Conservation (phyloP, 2,329 filamentous ascomycete species). For the Botrytis cinerea region DNA sequence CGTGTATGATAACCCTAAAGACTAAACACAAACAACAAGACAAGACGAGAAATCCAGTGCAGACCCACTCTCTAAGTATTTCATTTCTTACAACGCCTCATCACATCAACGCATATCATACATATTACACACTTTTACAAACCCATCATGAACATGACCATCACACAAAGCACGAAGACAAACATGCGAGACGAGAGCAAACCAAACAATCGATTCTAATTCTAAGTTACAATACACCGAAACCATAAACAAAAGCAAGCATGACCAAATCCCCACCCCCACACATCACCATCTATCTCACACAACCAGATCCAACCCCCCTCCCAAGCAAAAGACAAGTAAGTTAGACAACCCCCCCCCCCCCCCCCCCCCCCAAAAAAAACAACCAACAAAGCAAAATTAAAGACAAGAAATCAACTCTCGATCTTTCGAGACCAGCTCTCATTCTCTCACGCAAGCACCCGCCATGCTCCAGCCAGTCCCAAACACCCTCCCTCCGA, state of each 20-base stretch:
- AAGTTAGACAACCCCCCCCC: neutral
- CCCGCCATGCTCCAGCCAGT: neutral
- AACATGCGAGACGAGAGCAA: neutral
- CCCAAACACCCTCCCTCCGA: neutral
- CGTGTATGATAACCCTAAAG: neutral
- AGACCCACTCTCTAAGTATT: neutral
- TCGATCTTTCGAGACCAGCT: slow-evolving; percentile 1
- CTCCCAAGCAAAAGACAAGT: neutral
- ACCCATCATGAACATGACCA: neutral
- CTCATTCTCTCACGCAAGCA: neutral
- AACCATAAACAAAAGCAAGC: neutral
- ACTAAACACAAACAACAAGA: neutral
- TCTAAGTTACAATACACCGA: neutral
- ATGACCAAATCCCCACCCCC: neutral
- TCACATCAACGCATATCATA: neutral
- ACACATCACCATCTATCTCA: neutral
- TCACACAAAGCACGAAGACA: neutral
- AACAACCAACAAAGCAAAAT: neutral
- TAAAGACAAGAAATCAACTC: slow-evolving; percentile 14
- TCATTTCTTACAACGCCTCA: neutral
- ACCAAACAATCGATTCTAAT: neutral
- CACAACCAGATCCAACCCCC: neutral
- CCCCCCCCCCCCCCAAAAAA: too few species aligned
- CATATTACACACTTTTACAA: too few species aligned
- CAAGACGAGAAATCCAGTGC: neutral